Evolutionary conservation across 192 early-diverging fungal species (phyloP).

Genomic region (Coemansia sp.): DNA sequence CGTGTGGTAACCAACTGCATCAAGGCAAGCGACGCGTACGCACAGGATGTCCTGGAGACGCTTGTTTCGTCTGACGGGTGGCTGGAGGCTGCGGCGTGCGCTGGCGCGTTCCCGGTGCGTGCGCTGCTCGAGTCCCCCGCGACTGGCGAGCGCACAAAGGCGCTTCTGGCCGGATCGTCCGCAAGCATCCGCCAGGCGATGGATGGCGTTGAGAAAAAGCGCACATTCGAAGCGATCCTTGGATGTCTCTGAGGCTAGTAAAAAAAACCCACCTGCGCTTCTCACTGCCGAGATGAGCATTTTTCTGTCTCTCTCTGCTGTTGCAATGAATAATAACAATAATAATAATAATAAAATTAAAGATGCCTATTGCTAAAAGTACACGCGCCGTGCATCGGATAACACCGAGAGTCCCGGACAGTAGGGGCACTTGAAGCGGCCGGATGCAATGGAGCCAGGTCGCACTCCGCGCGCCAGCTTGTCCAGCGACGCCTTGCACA

Average conservation of each 20-base stretch:
- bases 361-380: conserved; percentile 6
- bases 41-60: conserved; percentile 29
- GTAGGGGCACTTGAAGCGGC: conserved; percentile 96
- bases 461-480: conserved; percentile 74
- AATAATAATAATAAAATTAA: not conserved
- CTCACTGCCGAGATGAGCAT: too few relatives aligned
- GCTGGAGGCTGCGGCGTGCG: conserved; percentile 31
- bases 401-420: conserved; percentile 86
- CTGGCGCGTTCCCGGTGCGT: conserved; percentile 52
- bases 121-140: conserved; percentile 48
- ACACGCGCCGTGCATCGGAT: conserved; percentile 54
- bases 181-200: conserved; percentile 14
- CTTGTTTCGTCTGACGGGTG: conserved; percentile 20
- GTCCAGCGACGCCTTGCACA: conserved; percentile 86
- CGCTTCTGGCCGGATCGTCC: conserved; percentile 23
- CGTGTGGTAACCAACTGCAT: conserved; percentile 47
- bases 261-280: too few relatives aligned
- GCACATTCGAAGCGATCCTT: conserved; percentile 27
- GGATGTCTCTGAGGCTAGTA: conserved; percentile 1
- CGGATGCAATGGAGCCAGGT: conserved; percentile 44
- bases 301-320: not conserved
- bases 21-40: conserved; percentile 36
- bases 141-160: conserved; percentile 19
- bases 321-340: not conserved
- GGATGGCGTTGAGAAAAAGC: conserved; percentile 13